Evolutionary conservation across 208 protist genomes (phyloP).

Genomic region (Leishmania guyanensis): DNA sequence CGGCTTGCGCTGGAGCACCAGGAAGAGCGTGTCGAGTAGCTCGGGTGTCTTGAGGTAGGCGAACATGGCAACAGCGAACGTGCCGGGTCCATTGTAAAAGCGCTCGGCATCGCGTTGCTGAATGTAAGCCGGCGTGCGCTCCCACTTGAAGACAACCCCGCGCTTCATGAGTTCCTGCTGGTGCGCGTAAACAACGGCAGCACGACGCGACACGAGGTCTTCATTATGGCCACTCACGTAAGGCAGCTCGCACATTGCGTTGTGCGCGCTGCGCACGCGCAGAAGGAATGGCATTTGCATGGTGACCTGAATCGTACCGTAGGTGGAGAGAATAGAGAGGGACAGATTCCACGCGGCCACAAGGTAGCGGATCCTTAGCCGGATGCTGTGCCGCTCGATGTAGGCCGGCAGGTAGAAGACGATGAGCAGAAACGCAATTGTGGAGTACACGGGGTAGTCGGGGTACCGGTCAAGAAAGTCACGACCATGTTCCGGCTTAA

Average conservation of each 20-base stretch:
- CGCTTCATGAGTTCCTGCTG: background rate
- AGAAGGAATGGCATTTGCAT: background rate
- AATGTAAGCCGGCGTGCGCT: constrained; percentile 23
- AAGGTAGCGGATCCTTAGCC: constrained; percentile 50
- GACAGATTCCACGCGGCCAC: constrained; percentile 78
- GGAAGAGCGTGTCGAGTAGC: constrained; percentile 76
- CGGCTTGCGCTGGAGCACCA: constrained; percentile 63
- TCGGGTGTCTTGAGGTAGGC: constrained; percentile 76
- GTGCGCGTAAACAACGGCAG: background rate
- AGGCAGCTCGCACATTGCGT: no score
- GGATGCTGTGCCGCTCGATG: constrained; percentile 17
- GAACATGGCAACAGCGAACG: constrained; percentile 58
- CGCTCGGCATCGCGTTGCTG: constrained; percentile 25
- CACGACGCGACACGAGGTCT: background rate
- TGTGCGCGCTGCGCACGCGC: background rate
- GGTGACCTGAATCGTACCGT: constrained; percentile 28
- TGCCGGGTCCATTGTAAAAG: constrained; percentile 25
- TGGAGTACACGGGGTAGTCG: constrained; percentile 36
- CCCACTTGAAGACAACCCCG: constrained; percentile 12
- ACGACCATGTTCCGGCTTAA: constrained; percentile 29
- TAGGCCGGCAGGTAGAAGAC: constrained; percentile 36
- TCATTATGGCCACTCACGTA: background rate
- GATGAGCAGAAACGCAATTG: constrained; percentile 19
- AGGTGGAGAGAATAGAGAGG: constrained; percentile 71
- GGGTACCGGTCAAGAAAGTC: constrained; percentile 27